Evolutionary conservation across 1,139 yeast species (phyloP).

Genomic region (Magnusiomyces magnusii): DNA sequence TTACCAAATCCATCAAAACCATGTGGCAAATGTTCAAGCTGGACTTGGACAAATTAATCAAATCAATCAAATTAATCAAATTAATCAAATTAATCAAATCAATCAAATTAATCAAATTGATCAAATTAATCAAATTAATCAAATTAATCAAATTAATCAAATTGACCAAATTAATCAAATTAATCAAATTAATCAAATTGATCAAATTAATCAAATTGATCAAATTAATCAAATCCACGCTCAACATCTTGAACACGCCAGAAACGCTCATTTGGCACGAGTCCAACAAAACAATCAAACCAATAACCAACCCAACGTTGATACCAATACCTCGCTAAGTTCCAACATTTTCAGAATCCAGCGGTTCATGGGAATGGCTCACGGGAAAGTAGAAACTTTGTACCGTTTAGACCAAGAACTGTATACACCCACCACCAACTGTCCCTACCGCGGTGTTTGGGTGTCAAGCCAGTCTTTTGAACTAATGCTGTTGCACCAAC

Average conservation of each 20-base stretch:
- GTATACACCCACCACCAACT: slow-evolving; percentile 9
- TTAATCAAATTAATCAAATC: background rate
- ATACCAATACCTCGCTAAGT: slow-evolving; percentile 11
- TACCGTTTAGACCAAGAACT: slow-evolving; percentile 16
- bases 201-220: background rate
- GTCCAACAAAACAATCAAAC: background rate
- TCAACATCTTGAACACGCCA: background rate
- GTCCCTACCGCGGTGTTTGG: slow-evolving; percentile 29
- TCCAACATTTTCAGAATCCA: slow-evolving; percentile 20
- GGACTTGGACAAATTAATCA: background rate
- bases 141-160: background rate
- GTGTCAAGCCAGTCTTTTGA: slow-evolving; percentile 21
- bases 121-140: background rate
- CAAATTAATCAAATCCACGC: background rate
- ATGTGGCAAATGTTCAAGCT: background rate
- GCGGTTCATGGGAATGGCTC: slow-evolving; percentile 16
- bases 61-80: background rate
- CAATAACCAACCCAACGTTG: background rate
- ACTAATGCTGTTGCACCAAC: slow-evolving; percentile 25
- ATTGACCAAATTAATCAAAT: background rate
- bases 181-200: background rate
- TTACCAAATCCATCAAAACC: background rate
- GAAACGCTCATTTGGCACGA: background rate
- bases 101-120: background rate
- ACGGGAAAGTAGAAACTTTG: slow-evolving; percentile 17